Conservation (phyloP, 768 basidiomycete species). For the Amyloporia xantha region DNA sequence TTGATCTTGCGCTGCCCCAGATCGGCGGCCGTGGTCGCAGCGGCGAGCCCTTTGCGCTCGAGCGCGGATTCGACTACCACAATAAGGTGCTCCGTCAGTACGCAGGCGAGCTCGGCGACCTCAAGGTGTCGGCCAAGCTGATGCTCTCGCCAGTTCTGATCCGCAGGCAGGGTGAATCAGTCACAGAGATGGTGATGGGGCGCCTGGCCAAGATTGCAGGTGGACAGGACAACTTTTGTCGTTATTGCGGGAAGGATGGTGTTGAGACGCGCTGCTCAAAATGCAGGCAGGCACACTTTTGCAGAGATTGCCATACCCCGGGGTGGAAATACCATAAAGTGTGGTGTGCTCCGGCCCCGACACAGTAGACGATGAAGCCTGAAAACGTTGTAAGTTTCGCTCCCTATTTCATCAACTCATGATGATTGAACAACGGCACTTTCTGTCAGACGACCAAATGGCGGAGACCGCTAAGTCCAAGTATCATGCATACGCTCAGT, state of each 20-base stretch:
- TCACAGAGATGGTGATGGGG: slow-evolving; percentile 10
- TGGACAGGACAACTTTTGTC: slow-evolving; percentile 15
- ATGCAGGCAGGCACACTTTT: slow-evolving; percentile 16
- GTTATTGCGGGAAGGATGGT: slow-evolving; percentile 18
- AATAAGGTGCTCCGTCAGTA: slow-evolving; percentile 10
- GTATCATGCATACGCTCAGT: no score
- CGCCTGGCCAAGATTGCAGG: slow-evolving; percentile 9
- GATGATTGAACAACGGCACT: no score
- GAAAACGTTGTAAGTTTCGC: no score
- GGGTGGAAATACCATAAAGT: slow-evolving; percentile 18
- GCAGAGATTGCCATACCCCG: slow-evolving; percentile 10
- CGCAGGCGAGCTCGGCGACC: slow-evolving; percentile 10
- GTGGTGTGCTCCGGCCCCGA: slow-evolving; percentile 9
- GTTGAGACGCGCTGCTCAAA: slow-evolving; percentile 16
- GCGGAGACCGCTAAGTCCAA: no score
- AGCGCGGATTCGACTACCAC: slow-evolving; percentile 15
- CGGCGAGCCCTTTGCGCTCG: slow-evolving; percentile 17
- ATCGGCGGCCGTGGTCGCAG: slow-evolving; percentile 16
- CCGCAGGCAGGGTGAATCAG: slow-evolving; percentile 8
- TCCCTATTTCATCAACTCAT: no score
- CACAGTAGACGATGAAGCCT: no score
- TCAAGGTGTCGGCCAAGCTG: slow-evolving; percentile 7
- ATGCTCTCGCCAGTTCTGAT: slow-evolving; percentile 4
- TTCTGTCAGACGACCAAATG: no score
- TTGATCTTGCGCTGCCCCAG: slow-evolving; percentile 14